Evolutionary conservation across 2,329 filamentous ascomycete genomes (phyloP).

Genomic region (Colletotrichum paranaense): DNA sequence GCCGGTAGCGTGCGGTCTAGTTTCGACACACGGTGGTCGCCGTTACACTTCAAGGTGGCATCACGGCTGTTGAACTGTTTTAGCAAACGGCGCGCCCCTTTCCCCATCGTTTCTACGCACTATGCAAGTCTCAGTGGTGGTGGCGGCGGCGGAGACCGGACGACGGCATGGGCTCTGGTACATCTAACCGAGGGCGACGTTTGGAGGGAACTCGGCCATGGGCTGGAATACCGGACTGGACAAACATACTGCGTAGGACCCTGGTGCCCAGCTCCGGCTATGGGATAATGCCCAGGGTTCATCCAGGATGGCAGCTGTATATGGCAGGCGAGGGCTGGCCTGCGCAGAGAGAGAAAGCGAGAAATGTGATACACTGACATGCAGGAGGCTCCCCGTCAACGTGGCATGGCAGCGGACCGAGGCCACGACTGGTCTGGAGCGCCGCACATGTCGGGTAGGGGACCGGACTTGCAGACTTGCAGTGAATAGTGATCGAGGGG

Average conservation of each 20-base stretch:
- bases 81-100: neutral
- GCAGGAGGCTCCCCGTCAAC: conserved; percentile 24
- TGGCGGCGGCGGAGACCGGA: conserved; percentile 10
- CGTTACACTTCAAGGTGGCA: conserved; percentile 7
- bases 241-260: neutral
- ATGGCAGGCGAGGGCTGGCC: conserved; percentile 20
- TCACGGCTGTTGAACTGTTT: conserved; percentile 9
- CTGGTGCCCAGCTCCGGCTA: conserved; percentile 1
- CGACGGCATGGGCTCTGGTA: neutral
- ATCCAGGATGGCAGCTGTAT: conserved; percentile 4
- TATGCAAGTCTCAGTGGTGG: conserved; percentile 11
- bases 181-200: neutral
- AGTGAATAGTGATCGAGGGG: neutral
- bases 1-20: conserved; percentile 5
- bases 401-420: conserved; percentile 26
- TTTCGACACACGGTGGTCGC: neutral
- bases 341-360: conserved; percentile 2
- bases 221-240: neutral
- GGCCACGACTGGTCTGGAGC: conserved; percentile 10
- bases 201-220: neutral
- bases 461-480: neutral
- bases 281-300: neutral
- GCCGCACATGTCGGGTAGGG: conserved; percentile 20
- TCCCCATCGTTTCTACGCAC: neutral
- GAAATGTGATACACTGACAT: conserved; percentile 28